Percentiles rank a stretch among this genome's conserved stretches.
phyloP scores from a whole-genome alignment of 2,329 filamentous ascomycete species.

The Aureobasidium subglaciale region DNA sequence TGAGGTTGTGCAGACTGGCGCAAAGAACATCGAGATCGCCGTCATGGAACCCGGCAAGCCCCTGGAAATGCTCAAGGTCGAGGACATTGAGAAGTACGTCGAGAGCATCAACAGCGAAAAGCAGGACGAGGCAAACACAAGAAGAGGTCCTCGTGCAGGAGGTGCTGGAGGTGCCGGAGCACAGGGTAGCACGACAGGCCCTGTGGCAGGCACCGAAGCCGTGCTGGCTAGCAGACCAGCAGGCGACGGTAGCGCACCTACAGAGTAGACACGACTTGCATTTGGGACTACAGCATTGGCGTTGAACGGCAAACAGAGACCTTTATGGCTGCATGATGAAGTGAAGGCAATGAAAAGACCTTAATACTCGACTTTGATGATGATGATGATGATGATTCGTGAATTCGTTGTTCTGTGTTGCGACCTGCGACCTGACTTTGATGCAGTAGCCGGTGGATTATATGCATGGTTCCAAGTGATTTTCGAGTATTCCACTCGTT shows the following conservation, averaged over 20 bases:
- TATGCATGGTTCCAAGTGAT: background rate
- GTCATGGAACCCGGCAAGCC: slow-evolving; percentile 90
- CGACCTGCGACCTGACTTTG: background rate
- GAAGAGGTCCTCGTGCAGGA: slow-evolving; percentile 61
- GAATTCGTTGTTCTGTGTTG: slow-evolving; percentile 8
- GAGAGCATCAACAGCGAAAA: slow-evolving; percentile 99
- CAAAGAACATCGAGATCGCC: slow-evolving; percentile 99
- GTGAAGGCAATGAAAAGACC: slow-evolving; percentile 12
- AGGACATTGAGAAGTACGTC: slow-evolving; percentile 94
- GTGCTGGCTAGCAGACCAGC: slow-evolving; percentile 30
- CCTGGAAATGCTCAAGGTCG: slow-evolving; percentile 87
- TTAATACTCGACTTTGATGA: background rate
- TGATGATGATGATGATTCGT: background rate
- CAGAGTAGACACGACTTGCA: slow-evolving; percentile 17
- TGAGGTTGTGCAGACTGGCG: slow-evolving; percentile 96
- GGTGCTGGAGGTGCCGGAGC: slow-evolving; percentile 22
- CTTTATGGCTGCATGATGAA: slow-evolving; percentile 14
- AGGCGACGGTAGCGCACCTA: slow-evolving; percentile 23
- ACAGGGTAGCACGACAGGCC: slow-evolving; percentile 13
- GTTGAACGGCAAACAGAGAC: slow-evolving; percentile 8
- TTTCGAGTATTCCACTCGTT: background rate
- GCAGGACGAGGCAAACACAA: slow-evolving; percentile 95
- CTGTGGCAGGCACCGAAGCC: slow-evolving; percentile 27
- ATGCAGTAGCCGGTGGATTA: background rate
- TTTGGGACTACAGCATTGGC: slow-evolving; percentile 20